A percentile compares a stretch with the other conserved stretches of the same genome.
phyloP scores from a whole-genome alignment of 176 grass and related monocot species.

The Triticum aestivum region DNA sequence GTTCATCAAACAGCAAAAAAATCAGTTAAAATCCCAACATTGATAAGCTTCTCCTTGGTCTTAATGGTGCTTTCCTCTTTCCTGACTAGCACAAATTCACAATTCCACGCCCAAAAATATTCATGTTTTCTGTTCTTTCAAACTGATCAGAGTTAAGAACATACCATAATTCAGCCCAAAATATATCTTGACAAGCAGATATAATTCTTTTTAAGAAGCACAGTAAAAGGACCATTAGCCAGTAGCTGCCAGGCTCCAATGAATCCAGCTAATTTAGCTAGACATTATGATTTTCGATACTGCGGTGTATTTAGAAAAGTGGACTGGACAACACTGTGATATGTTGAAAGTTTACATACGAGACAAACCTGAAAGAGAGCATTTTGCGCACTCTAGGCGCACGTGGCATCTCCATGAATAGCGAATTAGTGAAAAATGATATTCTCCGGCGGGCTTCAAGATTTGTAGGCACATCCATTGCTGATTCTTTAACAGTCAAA shows the following conservation, averaged over 20 bases:
- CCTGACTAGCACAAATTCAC: background rate
- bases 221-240: constrained; percentile 10
- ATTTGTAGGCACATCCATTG: constrained; percentile 90
- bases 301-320: constrained; percentile 11
- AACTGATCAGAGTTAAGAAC: background rate
- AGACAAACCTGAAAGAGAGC: constrained; percentile 92
- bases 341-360: constrained; percentile 12
- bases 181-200: background rate
- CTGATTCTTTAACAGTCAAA: constrained; percentile 97
- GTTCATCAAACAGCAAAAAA: background rate
- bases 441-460: constrained; percentile 96
- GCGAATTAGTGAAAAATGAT: constrained; percentile 95
- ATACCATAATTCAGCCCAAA: constrained; percentile 6
- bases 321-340: background rate
- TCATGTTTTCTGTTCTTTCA: constrained; percentile 8
- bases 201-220: background rate
- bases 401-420: constrained; percentile 98
- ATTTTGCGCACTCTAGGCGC: constrained; percentile 94
- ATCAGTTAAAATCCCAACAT: background rate
- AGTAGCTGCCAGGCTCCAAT: background rate
- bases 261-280: constrained; percentile 8
- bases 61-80: background rate
- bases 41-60: background rate
- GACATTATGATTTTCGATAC: background rate
- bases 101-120: background rate